Evolutionary conservation across 768 basidiomycete species (phyloP), one percentile per base, ranked within the genome.

Genomic region (Rhizopogon sp.): DNA sequence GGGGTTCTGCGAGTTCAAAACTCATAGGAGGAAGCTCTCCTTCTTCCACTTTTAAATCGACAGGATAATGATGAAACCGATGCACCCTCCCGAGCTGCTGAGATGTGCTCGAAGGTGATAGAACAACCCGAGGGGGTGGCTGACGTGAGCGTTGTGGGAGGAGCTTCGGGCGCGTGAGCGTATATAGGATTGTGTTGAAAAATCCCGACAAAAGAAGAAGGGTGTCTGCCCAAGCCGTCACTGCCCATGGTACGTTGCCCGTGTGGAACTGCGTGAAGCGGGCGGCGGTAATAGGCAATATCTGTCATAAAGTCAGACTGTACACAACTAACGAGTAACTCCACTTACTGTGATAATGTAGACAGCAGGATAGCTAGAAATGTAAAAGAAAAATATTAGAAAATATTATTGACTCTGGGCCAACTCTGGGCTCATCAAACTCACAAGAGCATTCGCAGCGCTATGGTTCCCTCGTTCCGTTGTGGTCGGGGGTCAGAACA

Each of bases 401-500:
- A 37, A 25, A 16, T 8, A 16, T 1, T 8, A 16, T 22, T 49
- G 47, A 49, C n/a, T 33, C 20, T 51, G 51, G 41, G 51, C 5
- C 16, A 49, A 25, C 25, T 25, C 25, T 25, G 25, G 25, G 25
- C 25, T 25, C 5, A 5, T 22, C 20, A 16, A 47, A 67, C 79
- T 64, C 56, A 81, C 79, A 74, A 78, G n/a, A 80, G 65, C 75
- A 79, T 75, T 31, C 74, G 65, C 39, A 72, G 66, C 9, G 79
- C 79, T 28, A 76, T 67, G 17, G 53, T 59, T 44, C 67, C 67
- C 9, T 57, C 60, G 16, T 33, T 43, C 22, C 42, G 39, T 25
- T 17, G 44, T 39, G 29, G 59, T 42, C 14, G 37, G n/a, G 54
- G 33, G 14, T 56, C 35, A 47, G 28, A 43, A 51, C 13, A 3